Percentiles rank a stretch among this genome's conserved stretches.
These are phyloP conservation scores for Cenchrus americanus DNA, from an alignment of 176 grass and related monocot genomes.

Conservation along the genomic window DNA sequence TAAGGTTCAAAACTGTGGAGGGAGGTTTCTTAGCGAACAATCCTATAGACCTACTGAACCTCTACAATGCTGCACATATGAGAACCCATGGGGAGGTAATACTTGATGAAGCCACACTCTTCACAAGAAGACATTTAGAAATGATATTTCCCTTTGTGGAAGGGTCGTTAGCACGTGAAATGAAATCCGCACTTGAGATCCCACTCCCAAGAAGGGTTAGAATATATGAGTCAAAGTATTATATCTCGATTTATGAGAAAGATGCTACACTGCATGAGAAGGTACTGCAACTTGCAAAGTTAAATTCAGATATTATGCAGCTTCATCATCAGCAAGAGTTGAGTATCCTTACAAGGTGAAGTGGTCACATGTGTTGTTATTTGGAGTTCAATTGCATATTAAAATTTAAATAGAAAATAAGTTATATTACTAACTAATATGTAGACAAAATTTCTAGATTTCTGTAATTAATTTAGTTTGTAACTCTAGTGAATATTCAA, in stretches of 20 bases:
- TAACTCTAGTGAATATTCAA: neutral
- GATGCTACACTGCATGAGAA: neutral
- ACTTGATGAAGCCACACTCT: constrained; percentile 3
- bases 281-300: neutral
- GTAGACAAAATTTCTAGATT: neutral
- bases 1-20: neutral
- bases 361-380: neutral
- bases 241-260: neutral
- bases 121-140: neutral
- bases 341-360: constrained; percentile 8
- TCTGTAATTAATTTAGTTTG: neutral
- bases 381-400: neutral
- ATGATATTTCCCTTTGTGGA: neutral
- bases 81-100: constrained; percentile 1
- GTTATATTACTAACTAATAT: neutral
- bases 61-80: constrained; percentile 9
- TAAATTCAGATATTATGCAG: constrained; percentile 19
- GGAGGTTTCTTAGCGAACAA: neutral
- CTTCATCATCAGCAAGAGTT: neutral
- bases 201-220: constrained; percentile 13
- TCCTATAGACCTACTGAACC: neutral
- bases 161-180: neutral
- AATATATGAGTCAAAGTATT: constrained; percentile 6
- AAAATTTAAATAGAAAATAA: neutral
- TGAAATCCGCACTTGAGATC: neutral